Evolutionary conservation across 2,329 filamentous ascomycete genomes (phyloP), one percentile per base, ranked within the genome.

Genomic region (Xylariaceae sp.): DNA sequence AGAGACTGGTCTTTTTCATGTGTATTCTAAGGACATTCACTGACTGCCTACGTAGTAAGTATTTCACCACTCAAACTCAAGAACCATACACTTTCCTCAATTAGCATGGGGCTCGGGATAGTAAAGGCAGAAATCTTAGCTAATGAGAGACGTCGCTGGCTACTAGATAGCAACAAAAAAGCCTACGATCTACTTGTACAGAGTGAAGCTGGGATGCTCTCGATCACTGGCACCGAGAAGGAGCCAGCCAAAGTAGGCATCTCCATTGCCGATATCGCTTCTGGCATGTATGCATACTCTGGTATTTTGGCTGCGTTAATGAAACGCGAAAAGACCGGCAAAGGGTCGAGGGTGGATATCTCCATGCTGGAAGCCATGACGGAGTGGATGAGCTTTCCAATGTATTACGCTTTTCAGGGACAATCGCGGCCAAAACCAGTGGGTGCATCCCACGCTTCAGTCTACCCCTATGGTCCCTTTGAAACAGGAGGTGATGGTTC

Each of bases 301-400:
- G 76, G 73, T 46, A 77, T 80, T 35, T 62, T 80, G 4, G 73
- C 73, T 0, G 77, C 77, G 0, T 52, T 80, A 4, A 56, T 78
- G 17, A 72, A 76, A 55, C 71, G 78, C 0, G 65, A 61, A 1
- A 77, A 73, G 54, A 76, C 75, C 0, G 75, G 75, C 0, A 63
- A 65, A 30, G 78, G 78, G 0, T 73, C 70, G 31, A 68, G 71
- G 15, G 69, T 81, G 17, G 78, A 82, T 39, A 74, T 82, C 14
- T 78, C 75, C 1, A 82, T 82, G 78, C 66, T 82, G 7, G 78
- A 82, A 58, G 72, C 73, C 42, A 78, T 81, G 76, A 68, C 74
- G 0, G 78, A 82, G 57, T 82, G 79, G 78, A 82, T 81, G 78
- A 66, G 66, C 0, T 82, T 80, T 42, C 78, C 77, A 0, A 60